Base-by-base conservation (phyloP, 768 basidiomycete species). In the Rhizopogon vinicolor region DNA sequence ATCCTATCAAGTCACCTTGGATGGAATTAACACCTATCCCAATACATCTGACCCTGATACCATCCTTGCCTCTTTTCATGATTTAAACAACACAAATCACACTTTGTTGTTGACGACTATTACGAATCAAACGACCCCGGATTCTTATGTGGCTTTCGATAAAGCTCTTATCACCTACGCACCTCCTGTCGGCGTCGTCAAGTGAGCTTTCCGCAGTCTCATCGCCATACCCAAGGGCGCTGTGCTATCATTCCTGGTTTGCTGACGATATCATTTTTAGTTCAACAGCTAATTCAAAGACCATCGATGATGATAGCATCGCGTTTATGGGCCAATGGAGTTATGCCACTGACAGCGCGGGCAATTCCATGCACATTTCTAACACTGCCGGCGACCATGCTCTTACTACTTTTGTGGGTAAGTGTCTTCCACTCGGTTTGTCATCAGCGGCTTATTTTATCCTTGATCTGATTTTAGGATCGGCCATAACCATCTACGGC, bases 281-380 rank as follows among this genome's bases (percentile, higher is more conserved):
- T 62, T 59, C 70, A 49, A 74, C 63, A 40, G 71, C 71, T 59
- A 67, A 62, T 44, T 66, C 66, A 52, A 68, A 72, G 58, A 59
- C 67, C 5, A 61, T 86, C 19, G 64, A 84, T 59, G 71, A 70
- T 31, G 63, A 68, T 22, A 28, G 60, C 49, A 72, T 86, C 50
- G 70, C 75, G 1, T 88, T 81, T 63, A 64, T 63, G 52, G 86
- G 87, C 7, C 66, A 68, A 8, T 91, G 88, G 88, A 73, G 70
- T 41, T 74, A 76, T 58, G 53, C 65, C 43, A 68, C 77, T 16
- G 67, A 62, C 56, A 58, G 44, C 52, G 37, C 58, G 33, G 71
- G 72, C 53, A 65, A 61, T 52, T 51, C 62, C 9, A 65, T 69
- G 57, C 68, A 73, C 52, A n/a, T 62, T 1, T 68, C 74, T 16